A percentile compares a stretch with the other conserved stretches of the same genome.
Evolutionary conservation across 768 basidiomycete genomes (phyloP).

Genomic region (Pleurotus sapidus): DNA sequence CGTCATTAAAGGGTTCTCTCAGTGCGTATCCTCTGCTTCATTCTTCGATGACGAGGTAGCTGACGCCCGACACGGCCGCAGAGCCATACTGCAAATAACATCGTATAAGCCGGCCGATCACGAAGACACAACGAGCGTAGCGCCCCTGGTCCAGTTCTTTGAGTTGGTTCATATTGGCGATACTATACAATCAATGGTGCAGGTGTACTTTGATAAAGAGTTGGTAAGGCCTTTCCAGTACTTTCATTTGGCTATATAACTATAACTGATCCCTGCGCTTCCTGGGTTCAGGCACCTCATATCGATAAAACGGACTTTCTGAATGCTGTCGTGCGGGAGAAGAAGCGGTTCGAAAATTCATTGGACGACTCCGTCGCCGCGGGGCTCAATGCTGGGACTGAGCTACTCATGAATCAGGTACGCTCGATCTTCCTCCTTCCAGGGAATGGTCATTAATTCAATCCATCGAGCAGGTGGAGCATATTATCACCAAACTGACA

Average conservation of each 20-base stretch:
- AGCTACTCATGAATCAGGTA: slow-evolving; percentile 94
- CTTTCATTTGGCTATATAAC: background rate
- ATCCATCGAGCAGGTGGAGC: slow-evolving; percentile 70
- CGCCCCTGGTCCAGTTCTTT: slow-evolving; percentile 94
- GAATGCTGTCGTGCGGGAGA: slow-evolving; percentile 90
- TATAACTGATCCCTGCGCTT: background rate
- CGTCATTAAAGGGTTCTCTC: slow-evolving; percentile 73
- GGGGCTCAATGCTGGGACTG: slow-evolving; percentile 93
- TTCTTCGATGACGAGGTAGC: slow-evolving; percentile 11
- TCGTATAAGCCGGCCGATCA: slow-evolving; percentile 89
- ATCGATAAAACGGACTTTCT: slow-evolving; percentile 94
- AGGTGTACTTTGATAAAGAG: slow-evolving; percentile 98
- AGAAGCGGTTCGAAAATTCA: slow-evolving; percentile 92
- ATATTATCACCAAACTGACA: slow-evolving; percentile 83
- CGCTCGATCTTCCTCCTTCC: slow-evolving; percentile 8
- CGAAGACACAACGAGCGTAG: slow-evolving; percentile 76
- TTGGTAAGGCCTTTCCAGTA: slow-evolving; percentile 50
- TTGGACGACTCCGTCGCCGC: slow-evolving; percentile 93
- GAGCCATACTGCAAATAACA: slow-evolving; percentile 88
- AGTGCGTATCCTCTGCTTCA: slow-evolving; percentile 33
- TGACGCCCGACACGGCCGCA: slow-evolving; percentile 23
- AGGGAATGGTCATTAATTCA: background rate
- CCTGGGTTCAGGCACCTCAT: slow-evolving; percentile 58
- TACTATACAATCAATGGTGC: slow-evolving; percentile 95
- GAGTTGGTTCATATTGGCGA: slow-evolving; percentile 97